Evolutionary conservation across 108 stramenopile genomes (phyloP).

Genomic region (Cyclotella choctawhatcheeana): DNA sequence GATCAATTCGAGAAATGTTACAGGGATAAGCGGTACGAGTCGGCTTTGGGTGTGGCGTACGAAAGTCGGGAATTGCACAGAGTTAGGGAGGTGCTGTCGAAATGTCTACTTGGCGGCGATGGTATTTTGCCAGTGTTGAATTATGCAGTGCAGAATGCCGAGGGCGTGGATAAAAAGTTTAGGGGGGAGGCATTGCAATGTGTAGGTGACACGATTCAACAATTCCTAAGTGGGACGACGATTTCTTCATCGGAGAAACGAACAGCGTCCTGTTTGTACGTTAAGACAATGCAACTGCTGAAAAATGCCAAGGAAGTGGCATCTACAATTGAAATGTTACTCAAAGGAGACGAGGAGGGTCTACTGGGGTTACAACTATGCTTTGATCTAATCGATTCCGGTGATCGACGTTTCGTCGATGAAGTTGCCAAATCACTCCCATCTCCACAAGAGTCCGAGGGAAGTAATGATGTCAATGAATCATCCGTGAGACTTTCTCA

Average conservation of each 20-base stretch:
- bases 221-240: neutral
- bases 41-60: conserved; percentile 97
- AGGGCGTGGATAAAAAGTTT: conserved; percentile 47
- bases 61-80: conserved; percentile 69
- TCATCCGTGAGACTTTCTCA: conserved; percentile 48
- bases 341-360: conserved; percentile 47
- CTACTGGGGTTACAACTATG: conserved; percentile 96
- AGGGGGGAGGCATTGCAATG: conserved; percentile 4
- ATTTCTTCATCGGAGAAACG: neutral
- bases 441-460: conserved; percentile 4
- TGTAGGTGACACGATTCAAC: conserved; percentile 13
- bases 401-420: conserved; percentile 93
- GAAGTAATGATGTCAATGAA: neutral
- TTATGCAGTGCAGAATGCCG: conserved; percentile 50
- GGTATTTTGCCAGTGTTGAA: conserved; percentile 54
- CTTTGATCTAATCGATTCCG: conserved; percentile 94
- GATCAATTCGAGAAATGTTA: conserved; percentile 94
- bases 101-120: conserved; percentile 30
- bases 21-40: conserved; percentile 76
- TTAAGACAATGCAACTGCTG: conserved; percentile 7
- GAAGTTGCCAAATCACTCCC: conserved; percentile 61
- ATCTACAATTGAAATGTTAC: neutral
- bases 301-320: neutral
- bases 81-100: neutral
- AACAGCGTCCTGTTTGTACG: neutral